Evolutionary conservation across 805 yeast genomes (phyloP).

Genomic region (Candida patagonica): DNA sequence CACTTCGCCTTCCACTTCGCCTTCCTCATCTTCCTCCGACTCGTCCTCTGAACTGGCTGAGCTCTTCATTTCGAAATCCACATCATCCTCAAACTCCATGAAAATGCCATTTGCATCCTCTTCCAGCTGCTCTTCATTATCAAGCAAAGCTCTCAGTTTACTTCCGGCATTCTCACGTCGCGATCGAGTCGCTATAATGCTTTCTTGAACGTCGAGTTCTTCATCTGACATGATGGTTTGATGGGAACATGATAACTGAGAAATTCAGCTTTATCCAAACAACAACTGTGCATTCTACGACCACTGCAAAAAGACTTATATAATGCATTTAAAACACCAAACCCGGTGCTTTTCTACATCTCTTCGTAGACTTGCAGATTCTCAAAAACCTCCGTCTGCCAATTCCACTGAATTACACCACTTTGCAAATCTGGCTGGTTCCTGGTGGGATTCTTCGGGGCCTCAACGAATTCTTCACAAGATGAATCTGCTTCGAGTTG

Average conservation of each 20-base stretch:
- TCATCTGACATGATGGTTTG: slow-evolving; percentile 5
- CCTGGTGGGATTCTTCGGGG: slow-evolving; percentile 98
- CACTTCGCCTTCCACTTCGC: slow-evolving; percentile 10
- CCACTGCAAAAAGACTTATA: neutral
- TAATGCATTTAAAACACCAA: neutral
- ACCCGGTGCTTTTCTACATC: too few relatives aligned
- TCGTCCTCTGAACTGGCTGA: slow-evolving; percentile 16
- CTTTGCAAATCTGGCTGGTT: slow-evolving; percentile 75
- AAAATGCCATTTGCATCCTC: slow-evolving; percentile 57
- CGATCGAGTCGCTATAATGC: slow-evolving; percentile 63
- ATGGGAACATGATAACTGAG: neutral
- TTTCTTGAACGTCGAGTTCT: slow-evolving; percentile 33
- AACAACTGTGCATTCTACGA: neutral
- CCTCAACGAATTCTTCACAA: slow-evolving; percentile 89
- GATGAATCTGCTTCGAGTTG: slow-evolving; percentile 87
- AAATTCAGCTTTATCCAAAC: neutral
- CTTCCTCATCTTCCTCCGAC: slow-evolving; percentile 17
- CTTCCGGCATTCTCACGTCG: slow-evolving; percentile 89
- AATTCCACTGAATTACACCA: slow-evolving; percentile 58
- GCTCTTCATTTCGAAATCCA: slow-evolving; percentile 30
- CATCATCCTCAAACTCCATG: slow-evolving; percentile 33
- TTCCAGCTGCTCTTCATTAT: slow-evolving; percentile 53
- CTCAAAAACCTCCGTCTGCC: slow-evolving; percentile 1
- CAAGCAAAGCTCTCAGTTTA: slow-evolving; percentile 61
- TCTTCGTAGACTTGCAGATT: too few relatives aligned